phyloP scores from a whole-genome alignment of 164 flowering plant species.

The Stephania cephalantha region DNA sequence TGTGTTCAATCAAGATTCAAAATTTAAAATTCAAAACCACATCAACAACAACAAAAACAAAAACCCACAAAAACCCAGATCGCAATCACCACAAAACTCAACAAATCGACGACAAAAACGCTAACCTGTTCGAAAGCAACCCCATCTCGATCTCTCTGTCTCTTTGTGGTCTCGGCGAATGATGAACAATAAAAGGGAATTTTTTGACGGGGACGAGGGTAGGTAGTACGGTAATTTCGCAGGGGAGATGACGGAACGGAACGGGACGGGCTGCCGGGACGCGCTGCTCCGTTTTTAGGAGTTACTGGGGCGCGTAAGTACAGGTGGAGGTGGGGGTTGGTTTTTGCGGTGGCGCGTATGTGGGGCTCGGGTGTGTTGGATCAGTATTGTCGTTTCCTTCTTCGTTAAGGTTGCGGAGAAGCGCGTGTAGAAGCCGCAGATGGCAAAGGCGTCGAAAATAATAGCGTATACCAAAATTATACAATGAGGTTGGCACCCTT shows the following conservation, averaged over 20 bases:
- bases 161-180: background rate
- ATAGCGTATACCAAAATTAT: too few species aligned
- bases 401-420: background rate
- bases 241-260: background rate
- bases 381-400: background rate
- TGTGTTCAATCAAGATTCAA: background rate
- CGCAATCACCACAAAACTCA: background rate
- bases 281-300: background rate
- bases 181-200: background rate
- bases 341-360: background rate
- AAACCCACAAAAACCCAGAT: background rate
- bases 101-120: background rate
- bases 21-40: background rate
- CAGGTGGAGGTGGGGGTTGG: background rate
- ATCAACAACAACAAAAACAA: background rate
- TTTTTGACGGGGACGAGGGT: background rate
- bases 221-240: background rate
- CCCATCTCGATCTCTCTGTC: constrained; percentile 34
- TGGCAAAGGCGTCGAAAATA: background rate
- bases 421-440: background rate
- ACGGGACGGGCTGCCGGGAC: background rate
- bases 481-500: too few species aligned
- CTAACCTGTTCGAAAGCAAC: constrained; percentile 57
- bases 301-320: too few species aligned
- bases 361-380: background rate